Evolutionary conservation across 2,329 filamentous ascomycete genomes (phyloP).

Genomic region (Lecanosticta acicola): DNA sequence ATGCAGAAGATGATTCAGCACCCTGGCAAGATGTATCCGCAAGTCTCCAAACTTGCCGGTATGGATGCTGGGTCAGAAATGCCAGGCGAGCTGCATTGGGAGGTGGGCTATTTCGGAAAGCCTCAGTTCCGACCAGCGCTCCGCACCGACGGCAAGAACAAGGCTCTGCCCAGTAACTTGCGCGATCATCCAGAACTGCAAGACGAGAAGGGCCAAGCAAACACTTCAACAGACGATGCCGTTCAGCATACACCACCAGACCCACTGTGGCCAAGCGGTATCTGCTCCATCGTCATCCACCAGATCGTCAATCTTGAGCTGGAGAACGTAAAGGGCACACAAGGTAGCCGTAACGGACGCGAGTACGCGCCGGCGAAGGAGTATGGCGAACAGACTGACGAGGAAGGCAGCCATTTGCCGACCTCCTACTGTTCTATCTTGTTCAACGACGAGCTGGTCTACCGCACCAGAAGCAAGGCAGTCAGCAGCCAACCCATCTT

Average conservation of each 20-base stretch:
- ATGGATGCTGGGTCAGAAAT: constrained; percentile 79
- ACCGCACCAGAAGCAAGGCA: constrained; percentile 91
- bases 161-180: constrained; percentile 66
- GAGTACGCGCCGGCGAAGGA: constrained; percentile 86
- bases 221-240: constrained; percentile 71
- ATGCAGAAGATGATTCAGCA: constrained; percentile 95
- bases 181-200: constrained; percentile 71
- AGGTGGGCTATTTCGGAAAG: constrained; percentile 91
- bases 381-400: constrained; percentile 80
- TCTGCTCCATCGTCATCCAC: constrained; percentile 80
- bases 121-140: constrained; percentile 79
- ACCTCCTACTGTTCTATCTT: constrained; percentile 92
- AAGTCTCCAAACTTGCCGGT: constrained; percentile 75
- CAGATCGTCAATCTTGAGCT: constrained; percentile 93
- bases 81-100: constrained; percentile 93
- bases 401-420: constrained; percentile 71
- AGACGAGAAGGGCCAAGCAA: constrained; percentile 76
- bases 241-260: constrained; percentile 87
- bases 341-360: constrained; percentile 71
- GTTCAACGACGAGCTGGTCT: constrained; percentile 81
- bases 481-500: constrained; percentile 94
- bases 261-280: constrained; percentile 89
- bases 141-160: constrained; percentile 79
- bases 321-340: constrained; percentile 80
- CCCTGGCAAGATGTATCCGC: constrained; percentile 86